phyloP scores from a whole-genome alignment of 2,329 filamentous ascomycete genomes.

The Juglanconis oblonga region DNA sequence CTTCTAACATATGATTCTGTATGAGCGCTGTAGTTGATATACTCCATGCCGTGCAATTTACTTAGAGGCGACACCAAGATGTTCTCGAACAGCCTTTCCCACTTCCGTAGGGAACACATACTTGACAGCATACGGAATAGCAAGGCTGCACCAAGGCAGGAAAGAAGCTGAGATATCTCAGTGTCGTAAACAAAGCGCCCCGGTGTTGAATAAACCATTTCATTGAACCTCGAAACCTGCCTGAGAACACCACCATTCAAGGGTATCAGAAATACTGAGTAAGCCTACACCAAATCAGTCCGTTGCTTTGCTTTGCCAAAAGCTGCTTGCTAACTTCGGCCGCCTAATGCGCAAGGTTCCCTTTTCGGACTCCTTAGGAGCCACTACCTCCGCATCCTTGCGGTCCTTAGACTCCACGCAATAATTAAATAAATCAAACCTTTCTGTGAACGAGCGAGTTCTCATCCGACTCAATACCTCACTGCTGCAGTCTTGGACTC shows the following conservation, averaged over 20 bases:
- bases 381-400: neutral
- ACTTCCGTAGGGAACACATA: too few species aligned
- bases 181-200: too few species aligned
- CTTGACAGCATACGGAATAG: too few species aligned
- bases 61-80: too few species aligned
- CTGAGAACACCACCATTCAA: neutral
- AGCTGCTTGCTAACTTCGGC: neutral
- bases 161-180: too few species aligned
- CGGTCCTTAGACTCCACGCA: conserved; percentile 4
- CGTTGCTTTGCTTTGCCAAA: neutral
- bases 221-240: neutral
- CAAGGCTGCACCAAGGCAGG: too few species aligned
- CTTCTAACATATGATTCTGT: too few species aligned
- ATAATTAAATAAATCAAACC: conserved; percentile 7
- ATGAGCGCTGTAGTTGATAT: too few species aligned
- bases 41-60: too few species aligned
- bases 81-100: too few species aligned
- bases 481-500: conserved; percentile 46
- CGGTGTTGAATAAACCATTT: neutral
- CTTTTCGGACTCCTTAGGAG: neutral
- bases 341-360: neutral
- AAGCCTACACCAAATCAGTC: conserved; percentile 14
- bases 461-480: neutral
- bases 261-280: conserved; percentile 19
- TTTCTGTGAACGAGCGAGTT: neutral